Base-by-base conservation (phyloP, 352 stramenopile species). In the Globisporangium radiosum region DNA sequence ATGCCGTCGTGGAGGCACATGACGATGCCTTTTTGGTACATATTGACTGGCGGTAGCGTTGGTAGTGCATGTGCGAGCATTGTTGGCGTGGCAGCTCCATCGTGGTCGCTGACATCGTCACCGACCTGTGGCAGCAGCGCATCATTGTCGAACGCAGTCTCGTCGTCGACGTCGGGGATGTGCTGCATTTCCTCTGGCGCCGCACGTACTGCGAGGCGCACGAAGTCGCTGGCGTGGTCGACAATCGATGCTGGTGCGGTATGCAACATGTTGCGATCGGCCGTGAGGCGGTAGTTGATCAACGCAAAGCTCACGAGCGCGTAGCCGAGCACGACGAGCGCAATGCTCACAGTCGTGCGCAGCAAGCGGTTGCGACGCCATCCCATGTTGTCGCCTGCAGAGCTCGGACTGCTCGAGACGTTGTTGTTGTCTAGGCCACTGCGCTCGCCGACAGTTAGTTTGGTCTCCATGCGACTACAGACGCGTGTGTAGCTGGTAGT, bases 1-100 rank as follows among this genome's bases (percentile, higher is more conserved):
- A 83, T 72, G 15, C 59, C 60, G 52, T 85, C 62, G 59, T 84
- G 71, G 9, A 80, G 51, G 10, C 68, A 75, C 42, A 83, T 52
- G 33, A 87, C 45, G 38, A 78, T 68, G 25, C 74, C 72, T 50
- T 57, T 56, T 5, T 56, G 40, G 15, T 53, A 53, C 51, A 43
- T 36, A 13, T 60, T 47, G 3, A 51, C 25, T 7, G 25, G 25
- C 8, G 25, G 42, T 15, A 8, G 2, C n/a, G 45, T 19, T 49
- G 14, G 11, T 9, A 49, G 45, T 14, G n/a, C n/a, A 4, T 11
- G 8, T 3, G 45, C 14, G 4, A 25, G n/a, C 5, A 33, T 15
- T 11, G 4, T 25, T 6, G 45, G n/a, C 14, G n/a, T 25, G 5
- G 11, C 6, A 4, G 8, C 14, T 8, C 38, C 8, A 38, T 38